Base-by-base conservation (phyloP, 2,329 filamentous ascomycete species). In the Microsporum canis region DNA sequence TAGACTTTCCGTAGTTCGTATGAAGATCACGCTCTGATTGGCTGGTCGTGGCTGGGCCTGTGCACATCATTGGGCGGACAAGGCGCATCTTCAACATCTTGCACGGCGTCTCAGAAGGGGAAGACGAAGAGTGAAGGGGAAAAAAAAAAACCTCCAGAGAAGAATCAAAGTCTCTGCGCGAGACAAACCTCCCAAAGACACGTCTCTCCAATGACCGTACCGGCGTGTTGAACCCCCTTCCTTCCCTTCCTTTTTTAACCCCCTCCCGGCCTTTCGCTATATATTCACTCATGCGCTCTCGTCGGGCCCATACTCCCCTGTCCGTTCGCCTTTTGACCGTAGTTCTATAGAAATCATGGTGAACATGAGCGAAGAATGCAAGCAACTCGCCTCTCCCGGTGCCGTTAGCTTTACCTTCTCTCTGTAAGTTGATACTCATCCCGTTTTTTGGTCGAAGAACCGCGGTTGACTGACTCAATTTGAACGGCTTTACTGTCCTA, bases 391-490 rank as follows among this genome's bases (percentile, higher is more conserved):
- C 61, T 75, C 77, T 60, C 79, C 80, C 33, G 77, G 78, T 67
- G 73, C 78, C 56, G 68, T 78, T 66, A 82, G 82, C 71, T 79
- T 83, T 65, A 69, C 72, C 58, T 69, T 83, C 61, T 83, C 81
- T 6, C 73, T 83, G 80, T 83, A 75, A 66, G 76, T 65, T 38
- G n/a, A 12, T 1, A 14, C 12, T 7, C 6, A 56, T 38, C 6
- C n/a, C 23, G n/a, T 23, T 34, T 49, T 6, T 43, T 36, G 5
- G 10, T 57, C 17, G 23, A 17, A 10, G 6, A 23, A 17, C 43
- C 6, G 29, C 36, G 39, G 23, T 10, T 56, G 29, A 57, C 17
- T 56, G 29, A 57, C 58, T 58, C 1, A 7, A 14, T 66, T 62
- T 61, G 29, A 63, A 63, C 65, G 45, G 71, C 58, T 23, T 14